A percentile compares a stretch with the other conserved stretches of the same genome.
Conservation (phyloP, 768 basidiomycete genomes). For the Podaxis rugospora region DNA sequence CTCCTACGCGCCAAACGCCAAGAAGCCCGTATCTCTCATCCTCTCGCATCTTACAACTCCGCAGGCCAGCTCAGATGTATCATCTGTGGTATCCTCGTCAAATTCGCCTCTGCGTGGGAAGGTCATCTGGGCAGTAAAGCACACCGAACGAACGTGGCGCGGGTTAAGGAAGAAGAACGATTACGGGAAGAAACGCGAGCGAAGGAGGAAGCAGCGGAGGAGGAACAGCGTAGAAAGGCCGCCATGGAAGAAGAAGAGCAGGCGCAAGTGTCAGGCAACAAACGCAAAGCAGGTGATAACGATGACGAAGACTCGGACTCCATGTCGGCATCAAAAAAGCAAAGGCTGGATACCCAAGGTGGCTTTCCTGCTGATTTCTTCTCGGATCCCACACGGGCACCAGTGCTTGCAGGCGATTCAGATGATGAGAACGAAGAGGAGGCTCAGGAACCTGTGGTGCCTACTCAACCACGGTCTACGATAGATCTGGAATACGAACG, state of each 20-base stretch:
- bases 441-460: conserved; percentile 12
- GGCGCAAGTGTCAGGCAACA: conserved; percentile 26
- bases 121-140: conserved; percentile 80
- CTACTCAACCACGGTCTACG: conserved; percentile 21
- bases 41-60: conserved; percentile 63
- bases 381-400: conserved; percentile 64
- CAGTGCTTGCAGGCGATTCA: conserved; percentile 30
- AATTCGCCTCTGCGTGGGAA: conserved; percentile 82
- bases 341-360: conserved; percentile 9
- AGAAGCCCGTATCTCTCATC: conserved; percentile 68
- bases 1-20: conserved; percentile 82
- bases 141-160: conserved; percentile 65
- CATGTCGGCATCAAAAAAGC: conserved; percentile 17
- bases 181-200: conserved; percentile 29
- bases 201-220: conserved; percentile 30
- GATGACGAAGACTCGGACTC: conserved; percentile 11
- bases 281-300: conserved; percentile 19
- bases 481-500: conserved; percentile 71
- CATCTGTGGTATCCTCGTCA: conserved; percentile 59
- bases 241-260: conserved; percentile 17
- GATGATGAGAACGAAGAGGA: conserved; percentile 40
- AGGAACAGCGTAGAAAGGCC: conserved; percentile 19
- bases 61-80: conserved; percentile 67
- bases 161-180: conserved; percentile 52
- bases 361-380: conserved; percentile 72